Base-by-base conservation (phyloP, 2,329 filamentous ascomycete species). In the Phaeophleospora eucalypticola region DNA sequence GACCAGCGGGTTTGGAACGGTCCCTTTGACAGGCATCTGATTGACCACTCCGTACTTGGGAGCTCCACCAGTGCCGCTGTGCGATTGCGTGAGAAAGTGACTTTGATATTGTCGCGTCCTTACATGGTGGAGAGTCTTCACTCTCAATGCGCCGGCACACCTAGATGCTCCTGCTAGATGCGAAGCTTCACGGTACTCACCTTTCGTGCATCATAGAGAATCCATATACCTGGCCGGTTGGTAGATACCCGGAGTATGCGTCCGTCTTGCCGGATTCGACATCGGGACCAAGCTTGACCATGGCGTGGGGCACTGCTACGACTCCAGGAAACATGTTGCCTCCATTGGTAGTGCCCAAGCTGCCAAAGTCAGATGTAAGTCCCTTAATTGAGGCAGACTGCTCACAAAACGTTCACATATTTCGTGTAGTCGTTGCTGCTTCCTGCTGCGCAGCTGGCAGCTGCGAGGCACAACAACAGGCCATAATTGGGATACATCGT, bases 61-160 rank as follows among this genome's bases (percentile, higher is more conserved):
- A 2, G 81, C 82, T 1, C 83, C 83, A 6, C 83, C 83, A 0
- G 82, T 86, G 2, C 82, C 82, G 52, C 77, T n/a, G n/a, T n/a
- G n/a, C n/a, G n/a, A n/a, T n/a, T n/a, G n/a, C n/a, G n/a, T n/a
- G n/a, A n/a, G n/a, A n/a, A n/a, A n/a, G n/a, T n/a, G n/a, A n/a
- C n/a, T n/a, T n/a, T n/a, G n/a, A n/a, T n/a, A n/a, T n/a, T n/a
- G n/a, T n/a, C n/a, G n/a, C n/a, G n/a, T n/a, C n/a, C n/a, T n/a
- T n/a, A n/a, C n/a, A n/a, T n/a, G n/a, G n/a, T n/a, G n/a, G n/a
- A n/a, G n/a, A n/a, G n/a, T n/a, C n/a, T n/a, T n/a, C n/a, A n/a
- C n/a, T n/a, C n/a, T n/a, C n/a, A n/a, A n/a, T n/a, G n/a, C n/a
- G n/a, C n/a, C n/a, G n/a, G n/a, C n/a, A n/a, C n/a, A n/a, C n/a